Conservation (phyloP, 2,329 filamentous ascomycete species). For the Claviceps digitariae region DNA sequence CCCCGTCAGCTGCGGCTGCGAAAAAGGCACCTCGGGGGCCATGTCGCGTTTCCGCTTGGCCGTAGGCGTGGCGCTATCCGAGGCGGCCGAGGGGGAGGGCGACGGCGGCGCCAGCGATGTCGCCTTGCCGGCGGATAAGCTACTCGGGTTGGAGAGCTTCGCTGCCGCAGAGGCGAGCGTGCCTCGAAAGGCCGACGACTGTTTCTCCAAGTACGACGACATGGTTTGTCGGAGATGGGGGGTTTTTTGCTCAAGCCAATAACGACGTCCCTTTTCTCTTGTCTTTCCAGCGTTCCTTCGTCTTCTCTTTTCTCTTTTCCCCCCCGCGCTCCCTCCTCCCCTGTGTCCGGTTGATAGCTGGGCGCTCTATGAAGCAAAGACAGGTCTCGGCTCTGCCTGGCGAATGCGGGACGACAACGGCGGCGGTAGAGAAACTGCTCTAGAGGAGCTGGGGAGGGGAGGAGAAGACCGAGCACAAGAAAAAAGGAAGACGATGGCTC, state of each 20-base stretch:
- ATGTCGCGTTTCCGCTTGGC: constrained; percentile 48
- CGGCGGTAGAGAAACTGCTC: background rate
- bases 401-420: background rate
- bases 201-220: constrained; percentile 51
- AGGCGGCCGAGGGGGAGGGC: constrained; percentile 45
- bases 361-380: background rate
- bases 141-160: constrained; percentile 43
- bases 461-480: background rate
- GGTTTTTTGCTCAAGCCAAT: no score
- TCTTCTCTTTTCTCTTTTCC: background rate
- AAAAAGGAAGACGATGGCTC: background rate
- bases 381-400: background rate
- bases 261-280: no score
- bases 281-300: no score
- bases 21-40: constrained; percentile 46
- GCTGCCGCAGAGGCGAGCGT: constrained; percentile 49
- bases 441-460: background rate
- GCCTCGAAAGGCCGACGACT: constrained; percentile 48
- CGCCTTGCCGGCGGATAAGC: constrained; percentile 25
- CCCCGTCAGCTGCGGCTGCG: constrained; percentile 62
- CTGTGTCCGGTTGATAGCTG: background rate
- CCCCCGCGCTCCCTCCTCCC: background rate
- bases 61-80: constrained; percentile 48
- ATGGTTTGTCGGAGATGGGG: constrained; percentile 25
- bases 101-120: constrained; percentile 41